Percentiles rank a stretch among this genome's conserved stretches.
phyloP scores from a whole-genome alignment of 768 basidiomycete species.

The Lyophyllum shimeji region DNA sequence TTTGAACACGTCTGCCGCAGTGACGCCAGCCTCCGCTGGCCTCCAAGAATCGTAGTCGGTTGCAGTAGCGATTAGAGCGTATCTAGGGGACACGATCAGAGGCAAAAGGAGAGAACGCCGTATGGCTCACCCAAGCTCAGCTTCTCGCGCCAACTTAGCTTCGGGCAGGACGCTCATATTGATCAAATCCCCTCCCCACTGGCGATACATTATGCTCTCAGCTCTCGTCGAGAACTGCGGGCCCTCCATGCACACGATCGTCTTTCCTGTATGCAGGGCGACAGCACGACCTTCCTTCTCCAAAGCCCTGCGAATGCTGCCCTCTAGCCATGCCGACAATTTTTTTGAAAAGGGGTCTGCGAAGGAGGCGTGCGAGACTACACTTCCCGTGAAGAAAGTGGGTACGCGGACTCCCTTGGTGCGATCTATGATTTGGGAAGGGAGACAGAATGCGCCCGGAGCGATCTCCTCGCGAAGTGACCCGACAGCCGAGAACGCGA shows the following conservation, averaged over 20 bases:
- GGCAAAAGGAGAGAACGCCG: slow-evolving; percentile 49
- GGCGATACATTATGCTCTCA: slow-evolving; percentile 91
- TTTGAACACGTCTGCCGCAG: slow-evolving; percentile 88
- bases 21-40: slow-evolving; percentile 70
- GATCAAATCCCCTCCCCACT: slow-evolving; percentile 91
- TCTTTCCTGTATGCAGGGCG: slow-evolving; percentile 77
- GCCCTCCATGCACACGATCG: slow-evolving; percentile 97
- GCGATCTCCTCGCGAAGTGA: slow-evolving; percentile 91
- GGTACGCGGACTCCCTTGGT: slow-evolving; percentile 91
- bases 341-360: slow-evolving; percentile 84
- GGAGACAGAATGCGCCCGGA: slow-evolving; percentile 87
- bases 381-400: slow-evolving; percentile 82
- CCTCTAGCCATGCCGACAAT: slow-evolving; percentile 66
- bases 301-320: slow-evolving; percentile 61
- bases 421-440: slow-evolving; percentile 95
- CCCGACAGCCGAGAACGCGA: slow-evolving; percentile 96
- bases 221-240: slow-evolving; percentile 98
- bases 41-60: slow-evolving; percentile 99
- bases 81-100: slow-evolving; percentile 45
- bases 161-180: slow-evolving; percentile 98
- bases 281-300: slow-evolving; percentile 56
- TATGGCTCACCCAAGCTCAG: slow-evolving; percentile 76
- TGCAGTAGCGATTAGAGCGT: slow-evolving; percentile 85
- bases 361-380: slow-evolving; percentile 87
- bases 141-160: slow-evolving; percentile 93